phyloP scores from a whole-genome alignment of 176 grass and related monocot species.

The Lolium multiflorum region DNA sequence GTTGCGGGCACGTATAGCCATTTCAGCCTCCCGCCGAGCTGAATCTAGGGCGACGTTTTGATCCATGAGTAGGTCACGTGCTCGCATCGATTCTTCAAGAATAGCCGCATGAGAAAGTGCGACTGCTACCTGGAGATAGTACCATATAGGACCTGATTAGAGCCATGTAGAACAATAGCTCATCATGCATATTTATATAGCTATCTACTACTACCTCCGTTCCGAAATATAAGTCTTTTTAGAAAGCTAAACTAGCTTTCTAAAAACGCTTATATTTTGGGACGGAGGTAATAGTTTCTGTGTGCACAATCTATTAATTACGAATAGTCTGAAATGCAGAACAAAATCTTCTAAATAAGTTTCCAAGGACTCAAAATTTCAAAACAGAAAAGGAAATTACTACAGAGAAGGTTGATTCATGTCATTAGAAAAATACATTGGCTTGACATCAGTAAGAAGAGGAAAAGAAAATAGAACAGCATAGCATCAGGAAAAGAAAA shows the following conservation, averaged over 20 bases:
- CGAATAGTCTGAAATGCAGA: too few species aligned
- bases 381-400: neutral
- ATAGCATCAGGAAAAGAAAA: neutral
- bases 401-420: neutral
- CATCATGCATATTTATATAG: neutral
- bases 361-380: neutral
- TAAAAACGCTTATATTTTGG: too few species aligned
- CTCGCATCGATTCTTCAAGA: slow-evolving; percentile 24
- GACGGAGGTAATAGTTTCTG: too few species aligned
- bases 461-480: neutral
- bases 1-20: slow-evolving; percentile 23
- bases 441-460: neutral
- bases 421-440: neutral
- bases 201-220: too few species aligned
- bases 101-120: slow-evolving; percentile 11
- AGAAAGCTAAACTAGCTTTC: too few species aligned
- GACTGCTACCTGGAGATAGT: slow-evolving; percentile 3
- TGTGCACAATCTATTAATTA: too few species aligned
- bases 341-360: neutral
- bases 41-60: slow-evolving; percentile 10
- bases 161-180: neutral
- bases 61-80: slow-evolving; percentile 29
- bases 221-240: too few species aligned
- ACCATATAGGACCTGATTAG: slow-evolving; percentile 23
- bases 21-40: slow-evolving; percentile 19